Evolutionary conservation across 1,139 yeast species (phyloP).

Genomic region (Magnusiomyces ingens): DNA sequence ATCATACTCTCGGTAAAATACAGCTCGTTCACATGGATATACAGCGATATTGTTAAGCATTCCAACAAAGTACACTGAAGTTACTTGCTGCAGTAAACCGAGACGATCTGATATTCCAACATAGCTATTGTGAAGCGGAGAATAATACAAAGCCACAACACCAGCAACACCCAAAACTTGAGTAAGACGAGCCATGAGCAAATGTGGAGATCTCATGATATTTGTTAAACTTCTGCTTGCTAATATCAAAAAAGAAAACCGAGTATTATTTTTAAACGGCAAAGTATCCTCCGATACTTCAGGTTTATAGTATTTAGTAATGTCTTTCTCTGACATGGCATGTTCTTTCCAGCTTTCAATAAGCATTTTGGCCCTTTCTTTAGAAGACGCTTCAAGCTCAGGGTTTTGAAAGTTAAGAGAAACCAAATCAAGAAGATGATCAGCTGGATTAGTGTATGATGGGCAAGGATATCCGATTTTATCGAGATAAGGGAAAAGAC

Average conservation of each 20-base stretch:
- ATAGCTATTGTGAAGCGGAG: slow-evolving; percentile 56
- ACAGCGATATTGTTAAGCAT: slow-evolving; percentile 69
- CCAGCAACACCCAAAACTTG: slow-evolving; percentile 62
- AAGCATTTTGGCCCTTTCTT: slow-evolving; percentile 29
- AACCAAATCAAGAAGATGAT: slow-evolving; percentile 62
- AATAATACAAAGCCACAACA: slow-evolving; percentile 60
- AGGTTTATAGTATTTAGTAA: no score
- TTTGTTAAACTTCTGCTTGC: slow-evolving; percentile 45
- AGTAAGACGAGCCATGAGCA: slow-evolving; percentile 57
- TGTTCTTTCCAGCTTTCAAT: slow-evolving; percentile 26
- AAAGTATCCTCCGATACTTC: no score
- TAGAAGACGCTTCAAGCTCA: slow-evolving; percentile 35
- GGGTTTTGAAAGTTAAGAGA: slow-evolving; percentile 41
- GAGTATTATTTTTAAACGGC: no score
- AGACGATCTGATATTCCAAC: slow-evolving; percentile 60
- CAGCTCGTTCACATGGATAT: slow-evolving; percentile 66
- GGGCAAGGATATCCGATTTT: slow-evolving; percentile 50
- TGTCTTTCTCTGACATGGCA: no score
- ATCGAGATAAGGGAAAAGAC: slow-evolving; percentile 41
- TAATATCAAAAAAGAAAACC: slow-evolving; percentile 35
- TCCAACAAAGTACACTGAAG: slow-evolving; percentile 71
- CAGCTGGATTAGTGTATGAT: slow-evolving; percentile 59
- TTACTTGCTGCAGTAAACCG: slow-evolving; percentile 69
- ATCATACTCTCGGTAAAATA: slow-evolving; percentile 70
- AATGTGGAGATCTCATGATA: slow-evolving; percentile 53